These are phyloP conservation scores for Kodamaea kakaduensis DNA, from an alignment of 805 yeast genomes.

Conservation along the genomic window DNA sequence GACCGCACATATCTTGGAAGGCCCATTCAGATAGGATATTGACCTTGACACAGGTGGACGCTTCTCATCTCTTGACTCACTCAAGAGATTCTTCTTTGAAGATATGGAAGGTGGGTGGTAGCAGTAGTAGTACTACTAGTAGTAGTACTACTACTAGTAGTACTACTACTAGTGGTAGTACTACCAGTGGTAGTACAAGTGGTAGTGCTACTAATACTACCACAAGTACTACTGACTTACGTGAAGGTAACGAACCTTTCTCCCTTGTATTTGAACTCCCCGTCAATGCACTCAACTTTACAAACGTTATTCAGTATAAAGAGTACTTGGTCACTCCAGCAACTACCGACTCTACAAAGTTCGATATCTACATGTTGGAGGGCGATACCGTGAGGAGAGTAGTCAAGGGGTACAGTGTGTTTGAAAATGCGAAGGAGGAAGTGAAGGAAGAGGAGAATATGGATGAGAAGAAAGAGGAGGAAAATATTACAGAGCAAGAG, in stretches of 20 bases:
- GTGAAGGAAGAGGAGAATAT: neutral
- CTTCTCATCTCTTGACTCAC: slow-evolving; percentile 12
- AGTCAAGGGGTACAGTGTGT: slow-evolving; percentile 16
- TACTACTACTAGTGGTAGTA: too few relatives aligned
- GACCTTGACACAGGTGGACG: slow-evolving; percentile 34
- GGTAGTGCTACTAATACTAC: too few relatives aligned
- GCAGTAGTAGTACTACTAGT: too few relatives aligned
- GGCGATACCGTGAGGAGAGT: slow-evolving; percentile 9
- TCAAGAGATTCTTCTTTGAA: slow-evolving; percentile 12
- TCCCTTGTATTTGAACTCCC: slow-evolving; percentile 51
- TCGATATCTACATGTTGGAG: slow-evolving; percentile 55
- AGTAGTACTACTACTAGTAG: too few relatives aligned
- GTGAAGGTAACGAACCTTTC: slow-evolving; percentile 16
- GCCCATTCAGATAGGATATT: slow-evolving; percentile 55
- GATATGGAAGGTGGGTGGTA: slow-evolving; percentile 13
- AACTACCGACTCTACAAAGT: slow-evolving; percentile 55
- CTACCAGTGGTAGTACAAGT: too few relatives aligned
- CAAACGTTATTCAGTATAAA: slow-evolving; percentile 49
- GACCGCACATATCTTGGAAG: slow-evolving; percentile 56
- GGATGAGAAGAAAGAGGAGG: neutral
- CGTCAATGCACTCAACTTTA: slow-evolving; percentile 69
- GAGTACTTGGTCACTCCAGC: slow-evolving; percentile 53
- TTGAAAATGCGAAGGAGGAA: slow-evolving; percentile 15
- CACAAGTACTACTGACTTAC: too few relatives aligned
- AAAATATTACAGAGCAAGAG: too few relatives aligned